A percentile compares a stretch with the other conserved stretches of the same genome.
These are phyloP conservation scores for Lasiosphaeria ovina DNA, from an alignment of 495 filamentous ascomycete species.

Conservation along the genomic window DNA sequence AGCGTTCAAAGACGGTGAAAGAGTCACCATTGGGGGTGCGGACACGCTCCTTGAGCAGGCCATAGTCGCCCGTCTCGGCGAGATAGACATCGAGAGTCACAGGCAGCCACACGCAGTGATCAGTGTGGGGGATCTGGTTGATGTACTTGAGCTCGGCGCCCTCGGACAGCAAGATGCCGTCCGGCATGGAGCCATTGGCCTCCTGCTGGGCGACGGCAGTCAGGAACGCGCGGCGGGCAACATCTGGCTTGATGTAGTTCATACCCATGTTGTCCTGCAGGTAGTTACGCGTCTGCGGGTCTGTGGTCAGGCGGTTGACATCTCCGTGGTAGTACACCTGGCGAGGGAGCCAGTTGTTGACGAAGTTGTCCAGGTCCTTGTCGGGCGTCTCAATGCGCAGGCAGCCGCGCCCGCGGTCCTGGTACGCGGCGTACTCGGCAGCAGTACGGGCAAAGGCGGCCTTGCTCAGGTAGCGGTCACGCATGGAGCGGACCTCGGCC, in stretches of 20 bases:
- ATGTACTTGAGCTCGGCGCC: conserved; percentile 59
- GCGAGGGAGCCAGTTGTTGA: conserved; percentile 58
- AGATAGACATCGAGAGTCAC: conserved; percentile 54
- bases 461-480: conserved; percentile 49
- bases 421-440: conserved; percentile 48
- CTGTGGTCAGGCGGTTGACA: conserved; percentile 57
- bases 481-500: conserved; percentile 47
- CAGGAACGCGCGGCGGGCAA: conserved; percentile 47
- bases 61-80: conserved; percentile 53
- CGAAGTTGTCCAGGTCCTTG: conserved; percentile 55
- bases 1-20: conserved; percentile 52
- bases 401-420: conserved; percentile 48
- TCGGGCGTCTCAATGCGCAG: conserved; percentile 54
- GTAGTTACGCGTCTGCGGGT: conserved; percentile 59
- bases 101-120: conserved; percentile 58
- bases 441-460: conserved; percentile 44
- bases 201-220: conserved; percentile 53
- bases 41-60: conserved; percentile 44
- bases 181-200: conserved; percentile 54
- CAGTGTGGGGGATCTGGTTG: conserved; percentile 58
- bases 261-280: conserved; percentile 61
- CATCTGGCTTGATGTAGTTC: conserved; percentile 54
- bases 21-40: conserved; percentile 39
- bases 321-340: conserved; percentile 59
- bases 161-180: conserved; percentile 52